Evolutionary conservation across 169 alveolate genomes (phyloP), one percentile per base, ranked within the genome.

Genomic region (Cryptosporidium tyzzeri): DNA sequence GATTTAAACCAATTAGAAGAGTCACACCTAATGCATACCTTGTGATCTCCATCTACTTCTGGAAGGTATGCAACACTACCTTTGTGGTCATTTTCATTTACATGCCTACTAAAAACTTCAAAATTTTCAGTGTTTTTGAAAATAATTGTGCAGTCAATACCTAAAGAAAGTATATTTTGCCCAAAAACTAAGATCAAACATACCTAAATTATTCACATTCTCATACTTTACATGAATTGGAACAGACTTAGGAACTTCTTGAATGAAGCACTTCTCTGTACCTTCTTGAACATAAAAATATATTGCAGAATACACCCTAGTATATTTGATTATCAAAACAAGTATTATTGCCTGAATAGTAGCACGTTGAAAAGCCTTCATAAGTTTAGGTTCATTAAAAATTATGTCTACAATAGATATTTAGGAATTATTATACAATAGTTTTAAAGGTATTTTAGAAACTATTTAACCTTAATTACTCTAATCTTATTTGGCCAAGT

Each of bases 1-100:
- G 94, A 75, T 39, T 53, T 62, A 71, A 92, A 89, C 94, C 94
- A 92, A 85, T 92, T 92, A 23, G 92, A 85, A 48, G 92, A 84
- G 7, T 86, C 91, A 62, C 94, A 92, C 23, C 92, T 84, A 33
- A 92, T 84, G 70, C 94, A 92, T 21, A 92, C 85, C 45, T 85
- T 86, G 53, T 87, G 89, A 69, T 92, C 91, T 14, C 94, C 94
- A 10, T 80, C 53, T 35, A 85, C 31, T 18, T 62, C 62, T 29
- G 94, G 73, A 84, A 92, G 67, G 71, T 92, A 85, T 33, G 93
- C 85, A 14, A 85, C 91, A 53, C 73, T 92, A 41, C 94, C 94
- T 50, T 70, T 58, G 3, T 70, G 71, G 9, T 85, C 92, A 21
- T 86, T 70, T 33, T 86, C 86, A 23, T 70, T 71, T 12, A 92